Evolutionary conservation across 257 asterid species (phyloP).

Genomic region (Mentha longifolia): DNA sequence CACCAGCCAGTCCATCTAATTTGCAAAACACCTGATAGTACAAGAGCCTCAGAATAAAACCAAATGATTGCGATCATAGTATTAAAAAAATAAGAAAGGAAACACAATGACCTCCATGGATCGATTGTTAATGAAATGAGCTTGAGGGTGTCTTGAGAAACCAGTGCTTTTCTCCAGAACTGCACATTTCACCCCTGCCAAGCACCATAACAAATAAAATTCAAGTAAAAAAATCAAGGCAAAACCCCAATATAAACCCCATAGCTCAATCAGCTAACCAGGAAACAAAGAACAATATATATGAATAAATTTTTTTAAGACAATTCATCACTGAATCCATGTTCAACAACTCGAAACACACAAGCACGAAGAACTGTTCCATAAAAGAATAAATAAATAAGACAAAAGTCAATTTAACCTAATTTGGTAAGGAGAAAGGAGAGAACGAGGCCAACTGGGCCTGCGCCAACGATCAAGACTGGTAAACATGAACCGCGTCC

Average conservation of each 20-base stretch:
- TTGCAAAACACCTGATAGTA: constrained; percentile 69
- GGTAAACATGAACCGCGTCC: constrained; percentile 57
- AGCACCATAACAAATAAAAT: constrained; percentile 18
- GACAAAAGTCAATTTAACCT: constrained; percentile 42
- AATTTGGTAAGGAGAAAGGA: constrained; percentile 84
- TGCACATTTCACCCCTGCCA: constrained; percentile 73
- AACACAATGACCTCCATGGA: constrained; percentile 80
- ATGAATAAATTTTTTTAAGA: too few species aligned
- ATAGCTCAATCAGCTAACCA: too few species aligned
- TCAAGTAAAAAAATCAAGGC: not conserved
- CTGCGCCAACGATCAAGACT: constrained; percentile 91
- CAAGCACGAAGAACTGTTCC: not conserved
- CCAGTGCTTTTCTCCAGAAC: constrained; percentile 73
- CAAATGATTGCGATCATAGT: not conserved
- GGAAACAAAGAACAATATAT: too few species aligned
- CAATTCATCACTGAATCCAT: too few species aligned
- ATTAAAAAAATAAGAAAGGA: constrained; percentile 1
- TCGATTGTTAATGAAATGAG: constrained; percentile 91
- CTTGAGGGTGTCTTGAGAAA: constrained; percentile 90
- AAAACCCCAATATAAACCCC: not conserved
- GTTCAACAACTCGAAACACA: too few species aligned
- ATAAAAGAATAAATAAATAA: not conserved
- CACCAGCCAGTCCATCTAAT: constrained; percentile 82
- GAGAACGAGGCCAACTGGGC: constrained; percentile 93
- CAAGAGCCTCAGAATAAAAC: constrained; percentile 26